Conservation (phyloP, 2,329 filamentous ascomycete genomes). For the Colletotrichum gigasporum region DNA sequence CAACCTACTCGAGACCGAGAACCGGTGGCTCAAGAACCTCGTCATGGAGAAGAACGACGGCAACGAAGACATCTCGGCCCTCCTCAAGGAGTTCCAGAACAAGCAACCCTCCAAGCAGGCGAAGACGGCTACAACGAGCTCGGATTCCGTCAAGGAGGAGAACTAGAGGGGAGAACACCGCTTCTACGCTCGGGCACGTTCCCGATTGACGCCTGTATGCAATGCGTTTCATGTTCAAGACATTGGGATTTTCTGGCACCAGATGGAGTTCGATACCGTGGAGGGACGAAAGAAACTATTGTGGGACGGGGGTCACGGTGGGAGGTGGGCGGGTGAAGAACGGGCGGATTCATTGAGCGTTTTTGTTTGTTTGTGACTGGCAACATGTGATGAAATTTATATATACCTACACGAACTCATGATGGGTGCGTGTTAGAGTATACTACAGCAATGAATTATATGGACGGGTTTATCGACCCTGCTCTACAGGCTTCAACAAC, state of each 20-base stretch:
- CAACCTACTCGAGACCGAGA: conserved; percentile 82
- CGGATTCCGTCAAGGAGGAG: conserved; percentile 12
- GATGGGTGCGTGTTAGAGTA: conserved; percentile 20
- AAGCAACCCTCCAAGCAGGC: conserved; percentile 35
- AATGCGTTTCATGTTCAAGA: conserved; percentile 14
- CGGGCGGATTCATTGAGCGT: conserved; percentile 18
- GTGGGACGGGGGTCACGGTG: not conserved
- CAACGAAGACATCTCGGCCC: conserved; percentile 60
- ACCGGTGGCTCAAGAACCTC: conserved; percentile 83
- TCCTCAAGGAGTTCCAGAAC: conserved; percentile 62
- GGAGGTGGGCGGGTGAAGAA: conserved; percentile 1
- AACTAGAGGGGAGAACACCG: not conserved
- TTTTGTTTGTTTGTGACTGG: conserved; percentile 7
- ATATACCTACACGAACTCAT: conserved; percentile 26
- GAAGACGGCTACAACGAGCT: not conserved
- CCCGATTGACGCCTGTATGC: not conserved
- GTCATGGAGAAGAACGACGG: conserved; percentile 83
- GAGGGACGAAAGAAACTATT: not conserved
- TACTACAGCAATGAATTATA: conserved; percentile 16
- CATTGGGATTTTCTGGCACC: not conserved
- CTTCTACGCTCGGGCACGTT: not conserved
- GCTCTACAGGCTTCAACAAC: not conserved
- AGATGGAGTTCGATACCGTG: conserved; percentile 5
- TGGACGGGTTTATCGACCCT: not conserved
- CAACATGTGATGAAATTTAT: conserved; percentile 23